Conservation (phyloP, 768 basidiomycete species). For the Boletellus ananiceps region DNA sequence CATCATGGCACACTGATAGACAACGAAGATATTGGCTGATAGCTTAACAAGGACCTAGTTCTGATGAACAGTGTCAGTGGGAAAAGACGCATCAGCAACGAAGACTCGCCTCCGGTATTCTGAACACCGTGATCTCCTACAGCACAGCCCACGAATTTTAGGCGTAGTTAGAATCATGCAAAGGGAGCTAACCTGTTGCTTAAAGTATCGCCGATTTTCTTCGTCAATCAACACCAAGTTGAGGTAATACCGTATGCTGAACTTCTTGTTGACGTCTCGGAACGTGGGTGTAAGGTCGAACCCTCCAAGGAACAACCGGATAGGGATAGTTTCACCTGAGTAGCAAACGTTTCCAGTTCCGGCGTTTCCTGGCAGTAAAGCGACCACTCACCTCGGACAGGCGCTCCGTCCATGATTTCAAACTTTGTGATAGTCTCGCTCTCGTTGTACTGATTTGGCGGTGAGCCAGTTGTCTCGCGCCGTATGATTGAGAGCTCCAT, state of each 20-base stretch:
- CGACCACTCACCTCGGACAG: constrained; percentile 71
- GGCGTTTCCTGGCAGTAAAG: background rate
- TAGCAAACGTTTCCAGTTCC: background rate
- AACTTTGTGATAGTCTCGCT: constrained; percentile 99
- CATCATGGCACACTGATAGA: constrained; percentile 1
- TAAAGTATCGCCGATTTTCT: constrained; percentile 96
- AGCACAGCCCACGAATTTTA: background rate
- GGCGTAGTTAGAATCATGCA: background rate
- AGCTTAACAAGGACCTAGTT: constrained; percentile 28
- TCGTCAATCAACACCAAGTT: constrained; percentile 97
- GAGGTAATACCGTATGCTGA: constrained; percentile 93
- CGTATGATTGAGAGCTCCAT: constrained; percentile 99
- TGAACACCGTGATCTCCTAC: constrained; percentile 84
- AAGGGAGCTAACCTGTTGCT: constrained; percentile 68
- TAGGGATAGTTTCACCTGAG: constrained; percentile 95
- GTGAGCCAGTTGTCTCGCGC: constrained; percentile 92
- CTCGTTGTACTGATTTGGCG: constrained; percentile 99
- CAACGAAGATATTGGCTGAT: background rate
- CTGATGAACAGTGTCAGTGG: constrained; percentile 20
- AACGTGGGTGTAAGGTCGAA: constrained; percentile 99
- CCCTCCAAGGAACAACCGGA: constrained; percentile 94
- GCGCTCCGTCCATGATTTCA: constrained; percentile 98
- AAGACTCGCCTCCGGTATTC: constrained; percentile 74
- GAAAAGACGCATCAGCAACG: background rate
- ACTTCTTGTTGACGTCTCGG: constrained; percentile 99